These are phyloP conservation scores for Chaetomium sp. DNA, from an alignment of 2,329 filamentous ascomycete species.

Conservation along the genomic window DNA sequence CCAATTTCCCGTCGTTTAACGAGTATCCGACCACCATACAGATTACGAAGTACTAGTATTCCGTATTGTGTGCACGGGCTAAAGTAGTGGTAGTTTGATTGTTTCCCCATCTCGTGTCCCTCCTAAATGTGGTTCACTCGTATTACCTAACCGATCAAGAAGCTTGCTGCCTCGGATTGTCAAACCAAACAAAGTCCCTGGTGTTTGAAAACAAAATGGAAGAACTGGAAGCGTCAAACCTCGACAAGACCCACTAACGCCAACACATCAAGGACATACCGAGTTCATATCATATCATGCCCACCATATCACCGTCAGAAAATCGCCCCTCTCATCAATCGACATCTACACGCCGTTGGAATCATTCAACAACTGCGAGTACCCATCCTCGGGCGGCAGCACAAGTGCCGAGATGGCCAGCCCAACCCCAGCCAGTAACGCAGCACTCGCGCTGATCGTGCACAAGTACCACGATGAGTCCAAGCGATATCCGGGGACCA, in stretches of 20 bases:
- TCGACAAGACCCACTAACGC: neutral
- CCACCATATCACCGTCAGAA: neutral
- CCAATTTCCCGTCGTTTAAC: neutral
- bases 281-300: neutral
- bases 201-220: neutral
- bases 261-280: neutral
- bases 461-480: conserved; percentile 78
- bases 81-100: neutral
- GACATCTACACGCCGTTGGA: conserved; percentile 9
- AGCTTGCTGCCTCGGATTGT: neutral
- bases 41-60: too few species aligned
- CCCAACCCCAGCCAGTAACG: conserved; percentile 56
- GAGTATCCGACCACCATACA: neutral
- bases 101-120: neutral
- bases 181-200: neutral
- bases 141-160: neutral
- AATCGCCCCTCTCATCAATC: neutral
- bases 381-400: conserved; percentile 80
- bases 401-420: conserved; percentile 68
- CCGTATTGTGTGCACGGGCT: neutral
- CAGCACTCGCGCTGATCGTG: conserved; percentile 57
- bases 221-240: neutral
- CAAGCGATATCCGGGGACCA: conserved; percentile 75
- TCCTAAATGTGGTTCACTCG: neutral
- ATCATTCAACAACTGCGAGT: conserved; percentile 71